Evolutionary conservation across 192 early-diverging fungal species (phyloP).

Genomic region (Coemansia sp.): DNA sequence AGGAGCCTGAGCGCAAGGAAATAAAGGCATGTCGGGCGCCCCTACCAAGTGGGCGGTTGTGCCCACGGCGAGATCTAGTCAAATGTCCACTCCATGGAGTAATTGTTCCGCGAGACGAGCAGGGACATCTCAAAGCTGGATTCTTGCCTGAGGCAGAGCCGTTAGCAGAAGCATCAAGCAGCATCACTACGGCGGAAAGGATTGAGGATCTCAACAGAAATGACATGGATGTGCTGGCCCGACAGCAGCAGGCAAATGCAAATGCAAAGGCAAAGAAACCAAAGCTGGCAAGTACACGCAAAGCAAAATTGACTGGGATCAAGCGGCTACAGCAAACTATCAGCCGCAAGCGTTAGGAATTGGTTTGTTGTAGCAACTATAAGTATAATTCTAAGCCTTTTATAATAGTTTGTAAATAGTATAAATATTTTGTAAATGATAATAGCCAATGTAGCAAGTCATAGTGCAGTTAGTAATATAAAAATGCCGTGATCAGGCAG

Average conservation of each 20-base stretch:
- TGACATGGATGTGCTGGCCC: constrained; percentile 20
- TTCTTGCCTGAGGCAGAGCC: neutral
- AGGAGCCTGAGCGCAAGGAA: constrained; percentile 10
- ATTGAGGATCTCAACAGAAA: constrained; percentile 25
- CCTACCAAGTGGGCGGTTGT: constrained; percentile 61
- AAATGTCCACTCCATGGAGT: constrained; percentile 68
- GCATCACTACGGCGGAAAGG: constrained; percentile 32
- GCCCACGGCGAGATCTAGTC: constrained; percentile 63
- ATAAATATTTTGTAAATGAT: too few relatives aligned
- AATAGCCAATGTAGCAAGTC: too few relatives aligned
- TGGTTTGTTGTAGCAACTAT: too few relatives aligned
- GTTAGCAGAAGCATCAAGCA: neutral
- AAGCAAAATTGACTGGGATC: neutral
- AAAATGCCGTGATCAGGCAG: too few relatives aligned
- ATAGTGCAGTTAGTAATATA: too few relatives aligned
- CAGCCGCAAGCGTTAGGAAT: too few relatives aligned
- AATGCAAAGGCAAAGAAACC: neutral
- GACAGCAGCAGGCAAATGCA: neutral
- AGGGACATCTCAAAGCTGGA: constrained; percentile 15
- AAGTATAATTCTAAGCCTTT: too few relatives aligned
- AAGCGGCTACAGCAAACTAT: neutral
- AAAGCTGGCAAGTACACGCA: neutral
- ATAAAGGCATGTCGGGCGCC: constrained; percentile 67
- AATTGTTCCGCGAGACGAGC: constrained; percentile 62
- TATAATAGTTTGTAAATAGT: too few relatives aligned